Evolutionary conservation across 2,329 filamentous ascomycete species (phyloP).

Genomic region (Mariannaea elegans): DNA sequence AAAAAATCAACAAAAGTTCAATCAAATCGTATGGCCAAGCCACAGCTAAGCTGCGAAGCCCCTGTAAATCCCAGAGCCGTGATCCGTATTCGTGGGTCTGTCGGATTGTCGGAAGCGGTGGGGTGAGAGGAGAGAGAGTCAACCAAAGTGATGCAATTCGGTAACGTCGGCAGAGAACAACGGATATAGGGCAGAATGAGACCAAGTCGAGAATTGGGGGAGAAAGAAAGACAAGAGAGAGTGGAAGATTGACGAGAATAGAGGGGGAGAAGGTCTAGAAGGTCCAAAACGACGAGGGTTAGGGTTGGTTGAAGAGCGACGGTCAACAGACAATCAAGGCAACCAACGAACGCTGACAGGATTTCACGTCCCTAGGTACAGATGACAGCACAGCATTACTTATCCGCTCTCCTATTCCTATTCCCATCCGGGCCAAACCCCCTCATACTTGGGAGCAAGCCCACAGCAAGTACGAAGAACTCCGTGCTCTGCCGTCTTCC

Average conservation of each 20-base stretch:
- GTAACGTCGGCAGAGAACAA: conserved; percentile 10
- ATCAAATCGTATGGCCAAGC: conserved; percentile 21
- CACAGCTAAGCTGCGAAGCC: conserved; percentile 34
- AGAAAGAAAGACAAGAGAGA: not conserved
- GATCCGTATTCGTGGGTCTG: conserved; percentile 16
- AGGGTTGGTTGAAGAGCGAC: conserved; percentile 1
- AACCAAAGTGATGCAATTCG: conserved; percentile 1
- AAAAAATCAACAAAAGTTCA: not conserved
- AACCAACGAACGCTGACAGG: not conserved
- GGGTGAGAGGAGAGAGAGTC: conserved; percentile 7
- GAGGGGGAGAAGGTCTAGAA: not conserved
- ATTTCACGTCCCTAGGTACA: too few species aligned
- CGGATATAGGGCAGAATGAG: too few species aligned
- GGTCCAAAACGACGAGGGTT: conserved; percentile 11
- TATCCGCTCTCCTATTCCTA: too few species aligned
- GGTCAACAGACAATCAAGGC: not conserved
- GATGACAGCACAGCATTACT: too few species aligned
- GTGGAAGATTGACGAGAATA: not conserved
- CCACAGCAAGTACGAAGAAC: not conserved
- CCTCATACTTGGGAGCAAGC: not conserved
- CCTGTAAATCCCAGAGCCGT: conserved; percentile 28
- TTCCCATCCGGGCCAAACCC: too few species aligned
- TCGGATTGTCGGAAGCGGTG: conserved; percentile 10
- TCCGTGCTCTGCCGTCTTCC: not conserved
- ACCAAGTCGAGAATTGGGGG: not conserved